Percentiles rank a stretch among this genome's conserved stretches.
phyloP scores from a whole-genome alignment of 768 basidiomycete species.

The Suillus luteus region DNA sequence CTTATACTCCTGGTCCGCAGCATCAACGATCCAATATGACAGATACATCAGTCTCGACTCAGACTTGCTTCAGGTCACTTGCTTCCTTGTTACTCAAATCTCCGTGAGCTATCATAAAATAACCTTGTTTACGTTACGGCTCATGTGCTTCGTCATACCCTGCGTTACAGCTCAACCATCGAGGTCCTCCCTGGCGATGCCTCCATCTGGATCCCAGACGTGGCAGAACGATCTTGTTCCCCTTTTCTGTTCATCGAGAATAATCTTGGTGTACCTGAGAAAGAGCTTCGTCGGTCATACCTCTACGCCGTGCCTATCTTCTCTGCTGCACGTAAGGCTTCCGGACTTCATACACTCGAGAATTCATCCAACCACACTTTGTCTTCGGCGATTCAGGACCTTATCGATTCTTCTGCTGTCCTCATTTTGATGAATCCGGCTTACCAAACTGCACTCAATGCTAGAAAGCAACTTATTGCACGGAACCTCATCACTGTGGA shows the following conservation, averaged over 20 bases:
- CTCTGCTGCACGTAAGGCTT: constrained; percentile 24
- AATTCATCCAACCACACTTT: constrained; percentile 13
- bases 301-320: constrained; percentile 43
- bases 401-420: constrained; percentile 43
- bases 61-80: constrained; percentile 22
- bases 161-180: constrained; percentile 39
- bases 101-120: constrained; percentile 27
- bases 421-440: constrained; percentile 70
- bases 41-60: constrained; percentile 5
- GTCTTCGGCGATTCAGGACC: constrained; percentile 17
- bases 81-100: constrained; percentile 23
- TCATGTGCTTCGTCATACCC: background rate
- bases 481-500: constrained; percentile 36
- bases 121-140: background rate
- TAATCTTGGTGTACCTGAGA: constrained; percentile 68
- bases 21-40: background rate
- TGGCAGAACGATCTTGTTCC: constrained; percentile 27
- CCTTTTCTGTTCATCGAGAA: constrained; percentile 61
- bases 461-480: constrained; percentile 55
- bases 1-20: no score
- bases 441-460: constrained; percentile 67
- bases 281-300: constrained; percentile 55
- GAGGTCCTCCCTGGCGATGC: constrained; percentile 66
- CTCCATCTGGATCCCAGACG: constrained; percentile 44
- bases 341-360: background rate